Conservation (phyloP, 345 rosid genomes). For the Eucalyptus erythrocorys region DNA sequence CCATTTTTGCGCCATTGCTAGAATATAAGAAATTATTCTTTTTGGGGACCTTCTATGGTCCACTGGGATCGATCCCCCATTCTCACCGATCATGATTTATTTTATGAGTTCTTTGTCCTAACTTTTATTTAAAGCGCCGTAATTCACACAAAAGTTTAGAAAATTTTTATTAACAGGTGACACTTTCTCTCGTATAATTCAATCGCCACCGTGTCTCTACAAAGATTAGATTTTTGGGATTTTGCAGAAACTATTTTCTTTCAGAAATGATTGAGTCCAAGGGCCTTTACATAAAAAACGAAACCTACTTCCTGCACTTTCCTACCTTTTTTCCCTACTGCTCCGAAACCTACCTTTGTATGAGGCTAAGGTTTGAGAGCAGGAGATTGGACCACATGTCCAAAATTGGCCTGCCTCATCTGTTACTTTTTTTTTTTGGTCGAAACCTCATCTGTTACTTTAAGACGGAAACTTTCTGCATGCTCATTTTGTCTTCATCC, state of each 20-base stretch:
- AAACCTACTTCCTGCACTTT: background rate
- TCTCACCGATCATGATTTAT: background rate
- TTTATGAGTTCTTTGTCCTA: background rate
- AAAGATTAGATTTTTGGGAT: background rate
- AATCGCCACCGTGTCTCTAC: background rate
- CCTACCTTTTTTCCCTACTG: background rate
- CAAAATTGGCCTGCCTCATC: background rate
- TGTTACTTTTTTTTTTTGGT: no score
- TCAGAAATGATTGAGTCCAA: background rate
- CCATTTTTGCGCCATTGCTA: background rate
- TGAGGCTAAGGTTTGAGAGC: background rate
- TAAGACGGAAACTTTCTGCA: background rate
- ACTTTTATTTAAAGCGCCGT: background rate
- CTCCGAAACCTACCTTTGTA: background rate
- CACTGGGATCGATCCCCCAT: background rate
- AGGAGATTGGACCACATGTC: background rate
- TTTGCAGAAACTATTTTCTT: background rate
- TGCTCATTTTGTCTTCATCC: background rate
- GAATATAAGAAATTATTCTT: background rate
- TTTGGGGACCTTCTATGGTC: background rate
- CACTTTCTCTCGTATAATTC: background rate
- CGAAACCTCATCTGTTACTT: background rate
- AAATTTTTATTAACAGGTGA: background rate
- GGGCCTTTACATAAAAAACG: background rate
- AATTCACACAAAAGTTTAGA: background rate